Base-by-base conservation (phyloP, 2,329 filamentous ascomycete species). In the Penicillium sp. region DNA sequence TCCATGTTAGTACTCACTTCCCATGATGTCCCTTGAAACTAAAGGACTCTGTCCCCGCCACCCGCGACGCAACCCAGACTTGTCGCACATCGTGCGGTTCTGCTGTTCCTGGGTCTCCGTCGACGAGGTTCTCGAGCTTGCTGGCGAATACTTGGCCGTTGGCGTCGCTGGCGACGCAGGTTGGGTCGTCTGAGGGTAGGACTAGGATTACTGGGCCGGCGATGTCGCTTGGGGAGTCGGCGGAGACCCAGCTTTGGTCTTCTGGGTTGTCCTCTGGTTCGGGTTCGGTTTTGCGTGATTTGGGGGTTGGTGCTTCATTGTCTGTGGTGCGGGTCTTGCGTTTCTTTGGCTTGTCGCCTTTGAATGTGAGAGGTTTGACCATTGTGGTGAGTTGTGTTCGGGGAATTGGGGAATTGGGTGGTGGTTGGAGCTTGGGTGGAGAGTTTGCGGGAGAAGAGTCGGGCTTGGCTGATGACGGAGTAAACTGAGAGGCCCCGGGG, bases 11-110 rank as follows among this genome's bases (percentile, higher is more conserved):
- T 45, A 67, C 70, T 57, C 71, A 93, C 89, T 85, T 89, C 62
- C 92, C 93, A 75, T 97, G 90, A 67, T 93, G 89, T 0, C 91
- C 91, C 77, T 96, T 97, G 75, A 99, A 90, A 57, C 89, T 89
- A 66, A 91, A 88, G 35, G 84, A 82, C 62, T 95, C 90, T 1
- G 89, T 93, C 4, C 93, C 93, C 0, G 88, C 85, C 13, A 97
- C 88, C 64, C 84, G 85, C 67, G 89, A 96, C 59, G 90, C 91
- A 63, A 97, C 86, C 90, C 93, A 99, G 17, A 99, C 94, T 78
- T 97, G 93, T 60, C 93, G 83, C 59, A 97, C 93, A 73, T 97
- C 93, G 75, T 97, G 93, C 50, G 94, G 94, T 77, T 99, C 94
- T 9, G 93, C 91, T 6, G 87, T 96, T n/a, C 82, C 75, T 3